Percentiles rank a stretch among this genome's conserved stretches.
phyloP scores from a whole-genome alignment of 257 asterid genomes.

The Solanum clarkiae region DNA sequence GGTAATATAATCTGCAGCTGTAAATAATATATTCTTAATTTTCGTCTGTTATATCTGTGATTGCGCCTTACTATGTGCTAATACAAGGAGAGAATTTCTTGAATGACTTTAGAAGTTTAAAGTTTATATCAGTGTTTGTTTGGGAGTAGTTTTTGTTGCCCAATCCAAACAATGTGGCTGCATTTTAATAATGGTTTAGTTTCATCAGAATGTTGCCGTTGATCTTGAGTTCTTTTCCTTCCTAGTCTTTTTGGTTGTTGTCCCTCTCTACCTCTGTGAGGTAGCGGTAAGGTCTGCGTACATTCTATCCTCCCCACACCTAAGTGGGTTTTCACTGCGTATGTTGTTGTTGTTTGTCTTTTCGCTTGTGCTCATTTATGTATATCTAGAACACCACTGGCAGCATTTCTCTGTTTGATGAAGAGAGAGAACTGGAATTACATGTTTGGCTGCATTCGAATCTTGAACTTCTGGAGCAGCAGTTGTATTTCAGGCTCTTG shows the following conservation, averaged over 20 bases:
- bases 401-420: background rate
- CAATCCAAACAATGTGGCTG: background rate
- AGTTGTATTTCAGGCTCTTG: background rate
- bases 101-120: background rate
- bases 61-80: background rate
- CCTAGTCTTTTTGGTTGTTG: background rate
- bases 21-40: background rate
- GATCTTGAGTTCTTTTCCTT: background rate
- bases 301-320: too few species aligned
- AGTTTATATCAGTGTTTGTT: background rate
- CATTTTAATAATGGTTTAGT: background rate
- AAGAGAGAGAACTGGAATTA: background rate
- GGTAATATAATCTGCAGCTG: constrained; percentile 4
- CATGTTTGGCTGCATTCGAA: background rate
- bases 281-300: too few species aligned
- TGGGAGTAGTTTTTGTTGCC: background rate
- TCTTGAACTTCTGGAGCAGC: background rate
- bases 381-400: background rate
- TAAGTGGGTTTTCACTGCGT: too few species aligned
- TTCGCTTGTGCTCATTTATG: background rate
- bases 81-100: background rate
- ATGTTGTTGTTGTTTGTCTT: too few species aligned
- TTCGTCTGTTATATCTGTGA: background rate
- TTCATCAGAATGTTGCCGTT: background rate
- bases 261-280: too few species aligned